Percentiles rank a stretch among this genome's conserved stretches.
Conservation (phyloP, 1,284 basidiomycete species). For the Trichosporon inkin region DNA sequence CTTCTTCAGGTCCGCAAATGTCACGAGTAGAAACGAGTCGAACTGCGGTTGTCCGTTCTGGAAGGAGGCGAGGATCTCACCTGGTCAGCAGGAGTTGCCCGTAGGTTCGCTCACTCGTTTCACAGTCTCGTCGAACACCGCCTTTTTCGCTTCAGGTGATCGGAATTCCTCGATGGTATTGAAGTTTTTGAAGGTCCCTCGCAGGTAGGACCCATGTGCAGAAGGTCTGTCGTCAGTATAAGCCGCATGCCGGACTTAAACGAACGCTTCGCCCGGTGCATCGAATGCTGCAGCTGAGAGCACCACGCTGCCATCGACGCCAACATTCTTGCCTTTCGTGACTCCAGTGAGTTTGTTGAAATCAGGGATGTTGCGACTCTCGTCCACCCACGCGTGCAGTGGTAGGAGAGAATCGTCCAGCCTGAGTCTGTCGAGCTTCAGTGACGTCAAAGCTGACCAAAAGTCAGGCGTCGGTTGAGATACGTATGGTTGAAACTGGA, state of each 20-base stretch:
- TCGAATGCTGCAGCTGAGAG: constrained; percentile 35
- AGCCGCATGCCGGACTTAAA: neutral
- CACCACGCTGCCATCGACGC: constrained; percentile 38
- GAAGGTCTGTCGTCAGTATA: neutral
- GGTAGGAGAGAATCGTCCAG: constrained; percentile 70
- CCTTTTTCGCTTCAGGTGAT: constrained; percentile 71
- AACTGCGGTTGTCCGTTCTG: constrained; percentile 51
- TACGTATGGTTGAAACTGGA: constrained; percentile 82
- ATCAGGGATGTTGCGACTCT: constrained; percentile 69
- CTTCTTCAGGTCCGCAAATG: constrained; percentile 95
- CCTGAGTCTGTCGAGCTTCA: constrained; percentile 87
- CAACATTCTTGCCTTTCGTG: constrained; percentile 14
- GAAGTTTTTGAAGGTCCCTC: constrained; percentile 79
- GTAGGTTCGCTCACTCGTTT: constrained; percentile 60
- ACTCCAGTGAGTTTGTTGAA: constrained; percentile 23
- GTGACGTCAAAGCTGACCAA: constrained; percentile 82
- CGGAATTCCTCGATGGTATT: constrained; percentile 98
- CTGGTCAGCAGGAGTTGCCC: neutral
- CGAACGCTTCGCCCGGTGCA: constrained; percentile 27
- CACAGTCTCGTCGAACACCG: constrained; percentile 61
- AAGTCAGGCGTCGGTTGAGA: constrained; percentile 85
- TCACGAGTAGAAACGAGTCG: constrained; percentile 79
- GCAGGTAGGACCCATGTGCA: constrained; percentile 52
- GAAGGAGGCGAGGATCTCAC: constrained; percentile 39
- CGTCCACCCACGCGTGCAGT: constrained; percentile 64